Conservation (phyloP, 495 filamentous ascomycete species). For the Aspergillus conjunctus region DNA sequence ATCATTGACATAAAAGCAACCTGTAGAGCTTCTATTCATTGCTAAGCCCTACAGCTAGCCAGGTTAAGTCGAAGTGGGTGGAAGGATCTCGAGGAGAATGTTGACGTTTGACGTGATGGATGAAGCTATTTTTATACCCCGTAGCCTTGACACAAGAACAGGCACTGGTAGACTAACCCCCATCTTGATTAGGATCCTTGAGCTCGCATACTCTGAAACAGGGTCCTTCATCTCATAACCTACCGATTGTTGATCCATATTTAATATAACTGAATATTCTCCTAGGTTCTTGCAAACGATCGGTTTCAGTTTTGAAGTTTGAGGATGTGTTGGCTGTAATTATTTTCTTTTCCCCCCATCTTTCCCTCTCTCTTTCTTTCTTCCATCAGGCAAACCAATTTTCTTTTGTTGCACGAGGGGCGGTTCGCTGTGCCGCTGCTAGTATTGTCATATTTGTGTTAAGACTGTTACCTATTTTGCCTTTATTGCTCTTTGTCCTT, state of each 20-base stretch:
- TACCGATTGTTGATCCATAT: neutral
- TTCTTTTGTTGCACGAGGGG: constrained; percentile 7
- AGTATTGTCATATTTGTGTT: constrained; percentile 14
- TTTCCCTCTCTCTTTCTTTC: constrained; percentile 1
- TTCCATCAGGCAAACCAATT: constrained; percentile 11
- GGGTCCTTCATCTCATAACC: constrained; percentile 19
- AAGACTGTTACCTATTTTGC: constrained; percentile 1
- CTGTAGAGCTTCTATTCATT: too few relatives aligned
- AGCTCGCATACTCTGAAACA: constrained; percentile 22
- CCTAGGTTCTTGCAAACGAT: constrained; percentile 1
- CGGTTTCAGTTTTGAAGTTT: too few relatives aligned
- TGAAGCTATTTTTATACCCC: neutral
- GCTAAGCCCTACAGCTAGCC: neutral
- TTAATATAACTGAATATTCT: constrained; percentile 2
- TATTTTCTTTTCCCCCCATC: constrained; percentile 1
- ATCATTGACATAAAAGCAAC: neutral
- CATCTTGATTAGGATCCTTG: constrained; percentile 7
- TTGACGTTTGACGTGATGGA: neutral
- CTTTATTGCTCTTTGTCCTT: constrained; percentile 1
- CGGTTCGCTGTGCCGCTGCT: constrained; percentile 18
- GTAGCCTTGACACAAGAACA: neutral
- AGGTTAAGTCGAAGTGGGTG: neutral
- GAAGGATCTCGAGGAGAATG: neutral
- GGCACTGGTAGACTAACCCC: constrained; percentile 6
- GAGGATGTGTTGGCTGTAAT: constrained; percentile 11